Percentiles rank a stretch among this genome's conserved stretches.
These are phyloP conservation scores for Gleditsia sinensis DNA, from an alignment of 306 rosid species.

Conservation along the genomic window DNA sequence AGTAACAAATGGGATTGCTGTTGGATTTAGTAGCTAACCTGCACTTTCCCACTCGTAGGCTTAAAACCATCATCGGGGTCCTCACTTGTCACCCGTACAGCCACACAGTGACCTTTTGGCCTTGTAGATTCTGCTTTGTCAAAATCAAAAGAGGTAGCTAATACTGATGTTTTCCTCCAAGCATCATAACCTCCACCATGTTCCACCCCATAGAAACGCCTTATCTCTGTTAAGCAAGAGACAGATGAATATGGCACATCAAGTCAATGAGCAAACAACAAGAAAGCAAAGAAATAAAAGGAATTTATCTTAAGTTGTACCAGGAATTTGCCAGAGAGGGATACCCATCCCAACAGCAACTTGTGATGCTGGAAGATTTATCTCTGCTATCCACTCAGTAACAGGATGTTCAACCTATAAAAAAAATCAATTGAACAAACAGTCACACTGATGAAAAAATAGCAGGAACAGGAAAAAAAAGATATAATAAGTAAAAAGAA, in stretches of 20 bases:
- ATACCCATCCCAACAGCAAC: slow-evolving; percentile 97
- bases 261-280: slow-evolving; percentile 16
- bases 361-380: slow-evolving; percentile 98
- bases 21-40: slow-evolving; percentile 56
- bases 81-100: slow-evolving; percentile 99
- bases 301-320: slow-evolving; percentile 45
- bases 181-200: slow-evolving; percentile 96
- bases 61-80: slow-evolving; percentile 99
- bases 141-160: slow-evolving; percentile 89
- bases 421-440: slow-evolving; percentile 25
- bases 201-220: slow-evolving; percentile 92
- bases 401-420: slow-evolving; percentile 98
- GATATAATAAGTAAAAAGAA: not conserved
- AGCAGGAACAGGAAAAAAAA: not conserved
- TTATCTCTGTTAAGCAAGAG: slow-evolving; percentile 69
- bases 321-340: slow-evolving; percentile 99
- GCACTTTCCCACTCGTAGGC: slow-evolving; percentile 99
- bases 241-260: slow-evolving; percentile 26
- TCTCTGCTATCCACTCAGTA: slow-evolving; percentile 99
- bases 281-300: slow-evolving; percentile 25
- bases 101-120: slow-evolving; percentile 99
- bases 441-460: slow-evolving; percentile 9
- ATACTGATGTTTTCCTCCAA: slow-evolving; percentile 84
- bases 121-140: slow-evolving; percentile 79
- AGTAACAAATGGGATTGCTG: slow-evolving; percentile 26